Evolutionary conservation across 1,284 basidiomycete genomes (phyloP), one percentile per base, ranked within the genome.

Genomic region (Gymnopus androsaceus): DNA sequence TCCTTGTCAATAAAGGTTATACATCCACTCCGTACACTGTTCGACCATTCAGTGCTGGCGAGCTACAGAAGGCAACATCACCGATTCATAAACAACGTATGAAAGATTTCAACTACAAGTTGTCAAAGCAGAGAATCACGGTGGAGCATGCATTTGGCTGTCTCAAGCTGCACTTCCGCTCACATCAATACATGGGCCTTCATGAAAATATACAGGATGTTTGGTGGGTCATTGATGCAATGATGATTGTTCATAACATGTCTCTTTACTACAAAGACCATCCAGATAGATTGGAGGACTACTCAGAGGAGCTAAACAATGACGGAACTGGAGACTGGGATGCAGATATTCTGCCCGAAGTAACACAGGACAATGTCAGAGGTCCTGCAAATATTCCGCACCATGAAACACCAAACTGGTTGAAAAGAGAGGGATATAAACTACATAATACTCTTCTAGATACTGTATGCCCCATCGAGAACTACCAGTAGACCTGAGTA

Each of bases 231-330:
- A 59, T 59, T 33, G 58, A 59, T 19, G 58, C 49, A 30, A 19
- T 59, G 3, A 46, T 59, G 15, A 56, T 59, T 42, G 31, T 59
- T 7, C 55, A 59, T 34, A 59, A 59, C 42, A 56, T 59, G 47
- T 53, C 48, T 25, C 37, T 59, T 9, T 44, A 47, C 38, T 37
- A 50, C 46, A 41, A 41, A 17, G 58, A 59, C 31, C 27, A 46
- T 4, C 47, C 57, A 4, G 57, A 59, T 8, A n/a, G n/a, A n/a
- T 33, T 33, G 31, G 31, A 33, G 14, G 31, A 33, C 31, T 33
- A 33, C 31, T 33, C 31, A 33, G 14, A 33, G 31, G 31, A 33
- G 6, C 31, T 33, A 33, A 7, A 14, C 14, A 14, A 33, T 33
- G 31, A 33, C 14, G 31, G 31, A 33, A 33, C 31, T 7, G 31